A percentile compares a stretch with the other conserved stretches of the same genome.
phyloP scores from a whole-genome alignment of 108 stramenopile species.

The Nannochloropsis gaditana region DNA sequence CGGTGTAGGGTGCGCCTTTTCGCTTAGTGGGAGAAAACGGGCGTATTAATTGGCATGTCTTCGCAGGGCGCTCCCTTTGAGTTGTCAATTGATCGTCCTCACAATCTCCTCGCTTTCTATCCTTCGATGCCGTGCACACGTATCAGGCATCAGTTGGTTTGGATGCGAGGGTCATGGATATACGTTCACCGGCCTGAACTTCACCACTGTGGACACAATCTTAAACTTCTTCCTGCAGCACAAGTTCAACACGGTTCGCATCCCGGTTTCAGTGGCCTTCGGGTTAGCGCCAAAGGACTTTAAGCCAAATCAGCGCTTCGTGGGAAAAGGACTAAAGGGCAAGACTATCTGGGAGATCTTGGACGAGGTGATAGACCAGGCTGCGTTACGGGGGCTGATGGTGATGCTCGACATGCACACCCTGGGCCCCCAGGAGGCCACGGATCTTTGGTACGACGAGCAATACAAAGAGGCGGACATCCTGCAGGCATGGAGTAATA shows the following conservation, averaged over 20 bases:
- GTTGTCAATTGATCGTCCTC: not conserved
- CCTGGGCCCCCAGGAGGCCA: not conserved
- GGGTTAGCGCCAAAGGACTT: not conserved
- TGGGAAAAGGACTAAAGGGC: not conserved
- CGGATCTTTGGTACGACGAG: slow-evolving; percentile 7
- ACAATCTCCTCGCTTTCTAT: not conserved
- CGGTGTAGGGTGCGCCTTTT: not conserved
- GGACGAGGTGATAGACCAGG: not conserved
- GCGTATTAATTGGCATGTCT: not conserved
- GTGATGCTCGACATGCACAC: slow-evolving; percentile 4
- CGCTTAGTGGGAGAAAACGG: not conserved
- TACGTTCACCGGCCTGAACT: not conserved
- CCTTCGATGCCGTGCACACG: not conserved
- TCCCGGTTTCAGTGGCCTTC: not conserved
- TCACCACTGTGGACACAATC: not conserved
- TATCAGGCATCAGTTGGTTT: not conserved
- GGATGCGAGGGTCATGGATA: slow-evolving; percentile 19
- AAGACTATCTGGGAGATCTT: slow-evolving; percentile 14
- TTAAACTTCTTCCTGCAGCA: not conserved
- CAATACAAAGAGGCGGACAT: not conserved
- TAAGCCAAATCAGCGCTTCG: slow-evolving; percentile 13
- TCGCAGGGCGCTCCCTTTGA: too few species aligned
- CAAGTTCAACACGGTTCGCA: slow-evolving; percentile 17
- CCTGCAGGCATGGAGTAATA: not conserved
- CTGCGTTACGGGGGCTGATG: not conserved